phyloP scores from a whole-genome alignment of 2,329 filamentous ascomycete genomes.

The Colletotrichum navitas region DNA sequence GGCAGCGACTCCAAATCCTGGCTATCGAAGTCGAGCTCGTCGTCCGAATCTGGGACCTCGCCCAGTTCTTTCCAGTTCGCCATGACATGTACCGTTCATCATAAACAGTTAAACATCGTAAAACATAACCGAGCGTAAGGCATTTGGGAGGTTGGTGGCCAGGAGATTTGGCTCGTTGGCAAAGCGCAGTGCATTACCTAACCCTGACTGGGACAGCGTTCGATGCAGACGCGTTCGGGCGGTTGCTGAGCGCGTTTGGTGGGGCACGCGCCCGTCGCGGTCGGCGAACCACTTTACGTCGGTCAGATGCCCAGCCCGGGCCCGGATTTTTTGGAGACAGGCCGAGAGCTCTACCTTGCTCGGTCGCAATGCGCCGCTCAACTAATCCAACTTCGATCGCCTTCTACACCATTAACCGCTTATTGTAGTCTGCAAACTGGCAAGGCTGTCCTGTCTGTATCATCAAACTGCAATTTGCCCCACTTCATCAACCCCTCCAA shows the following conservation, averaged over 20 bases:
- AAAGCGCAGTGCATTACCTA: constrained; percentile 32
- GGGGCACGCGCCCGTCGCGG: constrained; percentile 28
- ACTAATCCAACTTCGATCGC: not conserved
- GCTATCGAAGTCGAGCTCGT: constrained; percentile 59
- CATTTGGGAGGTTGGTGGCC: not conserved
- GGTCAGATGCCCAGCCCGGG: constrained; percentile 12
- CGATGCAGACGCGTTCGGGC: constrained; percentile 33
- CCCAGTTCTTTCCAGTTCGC: constrained; percentile 63
- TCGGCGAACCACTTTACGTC: constrained; percentile 33
- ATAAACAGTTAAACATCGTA: constrained; percentile 34
- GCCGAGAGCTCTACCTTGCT: constrained; percentile 28
- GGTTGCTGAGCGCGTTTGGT: constrained; percentile 35
- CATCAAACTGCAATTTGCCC: too few species aligned
- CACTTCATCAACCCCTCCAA: not conserved
- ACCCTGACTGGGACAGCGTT: not conserved
- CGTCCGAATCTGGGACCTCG: constrained; percentile 65
- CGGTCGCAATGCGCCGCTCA: not conserved
- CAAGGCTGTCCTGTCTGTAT: not conserved
- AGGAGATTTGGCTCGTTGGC: not conserved
- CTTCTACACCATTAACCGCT: not conserved
- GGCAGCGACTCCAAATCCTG: constrained; percentile 43
- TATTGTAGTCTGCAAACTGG: too few species aligned
- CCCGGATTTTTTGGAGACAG: constrained; percentile 20
- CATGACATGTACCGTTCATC: constrained; percentile 51
- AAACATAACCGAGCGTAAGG: not conserved